A percentile compares a stretch with the other conserved stretches of the same genome.
Evolutionary conservation across 306 rosid species (phyloP).

Genomic region (Hippophae rhamnoides): DNA sequence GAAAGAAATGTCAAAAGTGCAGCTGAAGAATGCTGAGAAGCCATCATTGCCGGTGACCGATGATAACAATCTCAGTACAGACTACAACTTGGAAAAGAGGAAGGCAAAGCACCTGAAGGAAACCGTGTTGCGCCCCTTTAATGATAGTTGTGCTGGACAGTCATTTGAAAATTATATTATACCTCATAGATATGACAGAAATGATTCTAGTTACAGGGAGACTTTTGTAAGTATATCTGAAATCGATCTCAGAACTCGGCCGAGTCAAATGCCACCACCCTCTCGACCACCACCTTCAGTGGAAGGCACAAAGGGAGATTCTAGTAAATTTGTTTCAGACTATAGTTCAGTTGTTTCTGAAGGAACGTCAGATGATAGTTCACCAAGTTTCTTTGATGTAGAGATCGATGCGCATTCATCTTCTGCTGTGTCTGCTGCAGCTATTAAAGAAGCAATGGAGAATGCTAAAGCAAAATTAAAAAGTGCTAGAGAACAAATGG

Average conservation of each 20-base stretch:
- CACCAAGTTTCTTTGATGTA: constrained; percentile 75
- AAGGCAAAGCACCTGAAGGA: constrained; percentile 39
- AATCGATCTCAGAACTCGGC: constrained; percentile 71
- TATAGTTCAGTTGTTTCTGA: constrained; percentile 31
- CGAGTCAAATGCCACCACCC: constrained; percentile 85
- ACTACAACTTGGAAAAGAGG: constrained; percentile 30
- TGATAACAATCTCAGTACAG: constrained; percentile 43
- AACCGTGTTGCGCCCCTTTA: constrained; percentile 22
- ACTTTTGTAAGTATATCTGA: constrained; percentile 56
- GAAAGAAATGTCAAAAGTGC: constrained; percentile 36
- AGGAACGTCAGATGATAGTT: constrained; percentile 35
- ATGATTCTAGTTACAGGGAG: constrained; percentile 34
- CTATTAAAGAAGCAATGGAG: constrained; percentile 54
- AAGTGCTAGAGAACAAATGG: constrained; percentile 58
- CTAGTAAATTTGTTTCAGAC: constrained; percentile 27
- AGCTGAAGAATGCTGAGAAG: constrained; percentile 21
- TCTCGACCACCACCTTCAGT: constrained; percentile 68
- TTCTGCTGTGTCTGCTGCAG: constrained; percentile 57
- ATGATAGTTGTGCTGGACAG: constrained; percentile 29
- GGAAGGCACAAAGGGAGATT: constrained; percentile 36
- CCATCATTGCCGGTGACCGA: constrained; percentile 42
- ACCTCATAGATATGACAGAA: constrained; percentile 23
- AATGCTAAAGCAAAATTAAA: constrained; percentile 45
- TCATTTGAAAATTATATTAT: constrained; percentile 27
- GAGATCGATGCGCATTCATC: constrained; percentile 83